Evolutionary conservation across 345 rosid species (phyloP), one percentile per base, ranked within the genome.

Genomic region (Combretum micranthum): DNA sequence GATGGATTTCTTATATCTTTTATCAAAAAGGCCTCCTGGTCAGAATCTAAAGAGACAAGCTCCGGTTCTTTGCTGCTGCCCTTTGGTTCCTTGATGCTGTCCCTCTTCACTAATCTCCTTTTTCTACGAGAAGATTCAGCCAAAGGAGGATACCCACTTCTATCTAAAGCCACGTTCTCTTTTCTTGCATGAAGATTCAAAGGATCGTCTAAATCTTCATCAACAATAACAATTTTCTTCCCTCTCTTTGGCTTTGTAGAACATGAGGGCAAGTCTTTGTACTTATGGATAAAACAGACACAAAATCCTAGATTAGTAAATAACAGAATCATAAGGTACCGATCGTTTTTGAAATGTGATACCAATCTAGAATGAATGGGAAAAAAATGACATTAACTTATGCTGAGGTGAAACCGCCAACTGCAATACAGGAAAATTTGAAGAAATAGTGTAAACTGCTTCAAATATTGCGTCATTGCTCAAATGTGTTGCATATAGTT

Each of bases 61-160:
- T 69, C 68, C 42, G 75, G 49, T 52, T 72, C 61, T 62, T 69
- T 74, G 46, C 50, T 45, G 19, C 50, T 53, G 52, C 59, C 71
- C 67, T 64, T n/a, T n/a, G 75, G 49, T 52, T 72, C 61, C 61
- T 69, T 74, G 46, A 49, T 45, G 19, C 50, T 53, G 52, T 57
- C 71, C 67, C 63, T 78, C 71, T 77, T 80, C 66, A 75, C 70
- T 57, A 80, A 64, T 67, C 72, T 87, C 63, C 67, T 68, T 9
- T 79, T 66, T 53, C 74, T 80, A 57, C 42, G 53, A 53, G 76
- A 69, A 78, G 83, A 60, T 64, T 75, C 76, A 9, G 59, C 76
- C 23, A 47, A 50, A 55, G 62, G 64, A 56, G 61, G 64, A 69
- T 62, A 62, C 57, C 67, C 58, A 44, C 32, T 58, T 42, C 37